Evolutionary conservation across 2,329 filamentous ascomycete genomes (phyloP).

Genomic region (Arachnomyces sp.): DNA sequence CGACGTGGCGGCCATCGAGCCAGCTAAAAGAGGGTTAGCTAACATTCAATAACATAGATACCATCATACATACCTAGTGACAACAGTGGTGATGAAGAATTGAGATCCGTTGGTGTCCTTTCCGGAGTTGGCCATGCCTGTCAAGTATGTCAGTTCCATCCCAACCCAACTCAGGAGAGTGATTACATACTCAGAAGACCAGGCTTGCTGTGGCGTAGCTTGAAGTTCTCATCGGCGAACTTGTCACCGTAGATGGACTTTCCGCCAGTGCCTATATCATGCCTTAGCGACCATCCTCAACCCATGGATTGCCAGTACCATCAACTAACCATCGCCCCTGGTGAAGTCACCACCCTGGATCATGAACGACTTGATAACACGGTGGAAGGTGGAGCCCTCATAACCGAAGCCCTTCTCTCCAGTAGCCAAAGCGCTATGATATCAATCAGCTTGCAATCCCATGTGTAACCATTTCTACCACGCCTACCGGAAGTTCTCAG

Average conservation of each 20-base stretch:
- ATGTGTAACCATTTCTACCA: background rate
- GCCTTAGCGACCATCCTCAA: background rate
- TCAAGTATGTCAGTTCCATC: slow-evolving; percentile 8
- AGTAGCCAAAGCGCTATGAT: slow-evolving; percentile 48
- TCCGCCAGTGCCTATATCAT: slow-evolving; percentile 49
- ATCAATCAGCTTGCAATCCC: slow-evolving; percentile 9
- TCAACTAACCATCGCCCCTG: slow-evolving; percentile 45
- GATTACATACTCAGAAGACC: slow-evolving; percentile 49
- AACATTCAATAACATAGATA: background rate
- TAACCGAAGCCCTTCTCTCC: slow-evolving; percentile 62
- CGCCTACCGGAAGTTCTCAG: slow-evolving; percentile 54
- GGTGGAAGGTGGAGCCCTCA: slow-evolving; percentile 59
- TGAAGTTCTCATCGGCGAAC: slow-evolving; percentile 64
- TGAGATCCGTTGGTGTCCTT: slow-evolving; percentile 58
- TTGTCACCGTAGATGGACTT: slow-evolving; percentile 61
- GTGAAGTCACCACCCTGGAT: slow-evolving; percentile 64
- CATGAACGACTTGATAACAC: slow-evolving; percentile 64
- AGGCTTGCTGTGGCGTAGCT: slow-evolving; percentile 59
- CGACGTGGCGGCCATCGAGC: slow-evolving; percentile 57
- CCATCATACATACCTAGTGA: slow-evolving; percentile 43
- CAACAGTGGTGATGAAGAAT: slow-evolving; percentile 58
- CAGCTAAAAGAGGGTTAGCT: slow-evolving; percentile 32
- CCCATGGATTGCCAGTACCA: background rate
- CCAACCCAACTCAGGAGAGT: background rate
- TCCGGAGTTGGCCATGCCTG: slow-evolving; percentile 58